A percentile compares a stretch with the other conserved stretches of the same genome.
Conservation (phyloP, 495 filamentous ascomycete genomes). For the Xylaria bambusicola region DNA sequence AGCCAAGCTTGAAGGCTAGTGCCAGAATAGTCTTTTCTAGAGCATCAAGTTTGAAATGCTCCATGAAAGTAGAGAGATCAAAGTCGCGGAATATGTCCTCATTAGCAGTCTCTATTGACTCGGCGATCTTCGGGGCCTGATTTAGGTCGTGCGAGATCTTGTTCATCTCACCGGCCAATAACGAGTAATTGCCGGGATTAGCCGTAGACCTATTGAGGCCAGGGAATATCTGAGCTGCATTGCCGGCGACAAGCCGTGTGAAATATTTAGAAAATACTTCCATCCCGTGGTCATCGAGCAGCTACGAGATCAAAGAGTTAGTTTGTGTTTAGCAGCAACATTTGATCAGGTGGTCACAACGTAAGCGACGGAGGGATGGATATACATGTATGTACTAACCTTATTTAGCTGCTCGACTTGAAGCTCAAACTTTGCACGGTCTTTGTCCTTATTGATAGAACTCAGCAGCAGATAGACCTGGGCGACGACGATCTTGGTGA, state of each 20-base stretch:
- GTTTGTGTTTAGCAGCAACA: slow-evolving; percentile 18
- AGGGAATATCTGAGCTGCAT: slow-evolving; percentile 84
- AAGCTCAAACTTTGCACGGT: slow-evolving; percentile 90
- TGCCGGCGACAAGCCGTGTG: slow-evolving; percentile 78
- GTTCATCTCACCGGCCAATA: slow-evolving; percentile 81
- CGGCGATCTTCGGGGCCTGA: slow-evolving; percentile 86
- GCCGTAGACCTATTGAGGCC: slow-evolving; percentile 67
- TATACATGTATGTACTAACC: slow-evolving; percentile 52
- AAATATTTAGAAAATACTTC: slow-evolving; percentile 94
- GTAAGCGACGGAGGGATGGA: neutral
- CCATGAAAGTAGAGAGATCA: slow-evolving; percentile 87
- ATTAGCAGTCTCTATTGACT: slow-evolving; percentile 79
- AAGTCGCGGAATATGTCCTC: slow-evolving; percentile 94
- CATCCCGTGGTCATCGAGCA: slow-evolving; percentile 95
- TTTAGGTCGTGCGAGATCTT: slow-evolving; percentile 78
- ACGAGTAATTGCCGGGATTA: slow-evolving; percentile 74
- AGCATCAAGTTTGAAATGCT: slow-evolving; percentile 89
- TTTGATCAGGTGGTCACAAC: neutral
- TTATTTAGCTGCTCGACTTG: slow-evolving; percentile 89
- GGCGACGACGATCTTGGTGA: slow-evolving; percentile 87
- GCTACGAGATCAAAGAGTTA: slow-evolving; percentile 47
- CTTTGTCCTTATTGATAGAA: slow-evolving; percentile 88
- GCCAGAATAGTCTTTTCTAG: slow-evolving; percentile 86
- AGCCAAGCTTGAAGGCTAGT: slow-evolving; percentile 79
- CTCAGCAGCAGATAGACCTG: slow-evolving; percentile 93